Conservation (phyloP, 352 stramenopile species). For the Phytophthora tubulina region DNA sequence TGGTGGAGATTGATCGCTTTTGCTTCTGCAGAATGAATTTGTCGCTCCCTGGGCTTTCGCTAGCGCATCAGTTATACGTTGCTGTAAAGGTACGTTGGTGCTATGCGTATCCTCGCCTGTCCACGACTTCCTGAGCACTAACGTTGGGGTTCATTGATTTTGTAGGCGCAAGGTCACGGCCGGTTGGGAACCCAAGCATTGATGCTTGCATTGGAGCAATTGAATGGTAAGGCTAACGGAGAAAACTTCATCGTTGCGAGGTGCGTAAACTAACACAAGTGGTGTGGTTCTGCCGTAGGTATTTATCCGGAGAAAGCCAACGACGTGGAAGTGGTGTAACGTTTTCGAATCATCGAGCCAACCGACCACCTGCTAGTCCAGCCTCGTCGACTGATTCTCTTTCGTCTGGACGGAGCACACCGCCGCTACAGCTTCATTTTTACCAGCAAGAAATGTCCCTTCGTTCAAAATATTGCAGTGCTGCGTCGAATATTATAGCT, state of each 20-base stretch:
- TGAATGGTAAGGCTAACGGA: constrained; percentile 69
- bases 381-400: neutral
- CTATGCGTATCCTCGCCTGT: neutral
- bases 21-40: constrained; percentile 77
- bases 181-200: constrained; percentile 86
- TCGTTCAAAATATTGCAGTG: constrained; percentile 1
- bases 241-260: neutral
- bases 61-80: constrained; percentile 90
- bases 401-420: neutral
- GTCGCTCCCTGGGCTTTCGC: constrained; percentile 81
- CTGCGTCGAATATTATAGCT: neutral
- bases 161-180: constrained; percentile 82
- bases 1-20: neutral
- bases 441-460: constrained; percentile 21
- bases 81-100: constrained; percentile 69
- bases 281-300: constrained; percentile 32
- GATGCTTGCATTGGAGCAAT: constrained; percentile 87
- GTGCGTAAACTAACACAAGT: constrained; percentile 2
- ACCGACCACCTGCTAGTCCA: constrained; percentile 1
- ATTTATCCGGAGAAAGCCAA: constrained; percentile 57
- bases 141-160: constrained; percentile 1
- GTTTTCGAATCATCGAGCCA: constrained; percentile 12
- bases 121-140: constrained; percentile 7
- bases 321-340: constrained; percentile 53
- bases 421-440: constrained; percentile 17